Evolutionary conservation across 768 basidiomycete genomes (phyloP), one percentile per base, ranked within the genome.

Genomic region (Russula ochroleuca): DNA sequence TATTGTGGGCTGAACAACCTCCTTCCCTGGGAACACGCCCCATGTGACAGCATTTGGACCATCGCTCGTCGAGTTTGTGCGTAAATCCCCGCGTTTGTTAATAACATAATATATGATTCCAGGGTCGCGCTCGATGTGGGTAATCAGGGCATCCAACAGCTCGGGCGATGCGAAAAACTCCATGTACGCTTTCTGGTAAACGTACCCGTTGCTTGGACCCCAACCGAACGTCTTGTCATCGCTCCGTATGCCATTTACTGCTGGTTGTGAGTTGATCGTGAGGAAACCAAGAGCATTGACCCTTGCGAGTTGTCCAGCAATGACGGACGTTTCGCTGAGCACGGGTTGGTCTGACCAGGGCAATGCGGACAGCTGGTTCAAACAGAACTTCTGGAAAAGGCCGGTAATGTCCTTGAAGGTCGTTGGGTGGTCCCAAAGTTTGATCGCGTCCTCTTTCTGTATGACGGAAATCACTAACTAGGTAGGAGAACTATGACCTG

Each of bases 11-110:
- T 96, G 94, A 52, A 96, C 78, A 69, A 97, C 91, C 78, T 97
- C 95, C 75, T 98, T 98, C 61, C n/a, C 92, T 5, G 95, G 93
- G 81, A 96, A 98, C 10, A 97, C 92, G 67, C 95, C 95, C 95
- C 95, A 98, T 1, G 95, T 98, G 19, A 98, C 94, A n/a, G 95
- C 95, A 70, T 97, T 98, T 31, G 97, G 95, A 2, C 95, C 94
- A 56, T 97, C 94, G 2, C 88, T 91, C 69, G 93, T 90, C 17
- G 86, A 94, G 79, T 98, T 99, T 54, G 97, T 98, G 60, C 88
- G 85, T 55, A 99, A 79, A 73, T 98, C 95, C 45, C 97, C 97
- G 47, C 87, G 85, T 74, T 89, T 92, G 82, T 98, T 98, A 75
- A 98, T 96, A 53, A 94, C 92, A 70, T 98, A 96, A 80, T 98